Percentiles rank a stretch among this genome's conserved stretches.
These are phyloP conservation scores for Pseudocohnilembus persalinus DNA, from an alignment of 169 alveolate genomes.

Conservation along the genomic window DNA sequence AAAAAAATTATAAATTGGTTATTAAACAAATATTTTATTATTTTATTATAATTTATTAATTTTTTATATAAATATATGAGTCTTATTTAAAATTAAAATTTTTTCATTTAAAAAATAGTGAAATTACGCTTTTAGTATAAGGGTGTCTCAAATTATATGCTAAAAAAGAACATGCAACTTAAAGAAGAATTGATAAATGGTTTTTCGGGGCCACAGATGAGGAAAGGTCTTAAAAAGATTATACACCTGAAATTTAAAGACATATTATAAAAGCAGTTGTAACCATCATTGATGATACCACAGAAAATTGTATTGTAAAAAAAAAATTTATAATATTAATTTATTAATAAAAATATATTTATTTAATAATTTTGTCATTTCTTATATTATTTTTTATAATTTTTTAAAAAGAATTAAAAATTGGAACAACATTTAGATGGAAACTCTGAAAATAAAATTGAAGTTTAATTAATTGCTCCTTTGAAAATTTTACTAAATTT, in stretches of 20 bases:
- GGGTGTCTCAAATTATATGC: background rate
- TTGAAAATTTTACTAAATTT: conserved; percentile 39
- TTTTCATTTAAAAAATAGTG: background rate
- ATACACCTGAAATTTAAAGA: background rate
- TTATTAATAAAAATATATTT: too few relatives aligned
- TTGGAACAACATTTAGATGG: background rate
- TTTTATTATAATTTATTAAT: conserved; percentile 30
- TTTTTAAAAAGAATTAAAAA: too few relatives aligned
- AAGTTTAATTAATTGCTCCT: background rate
- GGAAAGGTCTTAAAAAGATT: background rate
- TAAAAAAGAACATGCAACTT: background rate
- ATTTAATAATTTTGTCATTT: too few relatives aligned
- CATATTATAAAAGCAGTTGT: background rate
- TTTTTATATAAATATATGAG: background rate
- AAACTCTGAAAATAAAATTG: background rate
- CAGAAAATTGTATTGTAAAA: background rate
- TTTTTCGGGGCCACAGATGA: background rate
- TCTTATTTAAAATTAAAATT: too few relatives aligned
- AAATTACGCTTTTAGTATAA: background rate
- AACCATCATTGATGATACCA: background rate
- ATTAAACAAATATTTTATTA: conserved; percentile 46
- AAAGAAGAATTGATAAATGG: background rate
- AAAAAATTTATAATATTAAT: too few relatives aligned
- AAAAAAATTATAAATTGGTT: conserved; percentile 37
- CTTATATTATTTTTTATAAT: too few relatives aligned